Conservation (phyloP, 345 rosid species). For the Reutealis trisperma region DNA sequence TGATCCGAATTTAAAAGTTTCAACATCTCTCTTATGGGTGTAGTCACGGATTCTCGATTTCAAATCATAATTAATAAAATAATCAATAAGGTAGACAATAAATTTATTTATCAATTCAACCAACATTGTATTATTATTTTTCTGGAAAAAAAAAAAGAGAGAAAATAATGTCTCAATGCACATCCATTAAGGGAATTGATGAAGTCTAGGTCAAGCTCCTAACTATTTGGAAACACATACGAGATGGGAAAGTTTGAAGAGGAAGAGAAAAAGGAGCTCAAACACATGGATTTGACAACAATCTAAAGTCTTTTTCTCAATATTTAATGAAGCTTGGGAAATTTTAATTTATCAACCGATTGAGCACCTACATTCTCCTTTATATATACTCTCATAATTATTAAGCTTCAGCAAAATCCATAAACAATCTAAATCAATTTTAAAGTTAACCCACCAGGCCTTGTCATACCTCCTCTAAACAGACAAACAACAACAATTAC, state of each 20-base stretch:
- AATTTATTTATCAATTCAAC: too few species aligned
- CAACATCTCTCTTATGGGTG: too few species aligned
- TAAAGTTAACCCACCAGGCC: background rate
- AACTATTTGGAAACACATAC: background rate
- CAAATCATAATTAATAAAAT: too few species aligned
- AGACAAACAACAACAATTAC: too few species aligned
- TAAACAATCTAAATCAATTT: background rate
- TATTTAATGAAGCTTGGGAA: background rate
- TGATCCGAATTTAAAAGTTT: too few species aligned
- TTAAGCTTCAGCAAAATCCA: background rate
- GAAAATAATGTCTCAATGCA: background rate
- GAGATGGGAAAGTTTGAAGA: background rate
- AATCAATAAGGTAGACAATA: too few species aligned
- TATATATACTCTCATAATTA: background rate
- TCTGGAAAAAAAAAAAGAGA: background rate
- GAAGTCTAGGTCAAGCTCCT: background rate
- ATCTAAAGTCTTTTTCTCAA: background rate
- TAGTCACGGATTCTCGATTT: too few species aligned
- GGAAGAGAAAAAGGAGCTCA: background rate
- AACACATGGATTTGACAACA: constrained; percentile 8
- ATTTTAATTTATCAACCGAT: background rate
- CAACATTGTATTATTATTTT: too few species aligned
- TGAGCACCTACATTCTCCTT: background rate
- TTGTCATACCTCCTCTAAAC: background rate
- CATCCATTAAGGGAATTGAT: background rate